Evolutionary conservation across 2,329 filamentous ascomycete species (phyloP).

Genomic region (Paraphoma chrysanthemicola): DNA sequence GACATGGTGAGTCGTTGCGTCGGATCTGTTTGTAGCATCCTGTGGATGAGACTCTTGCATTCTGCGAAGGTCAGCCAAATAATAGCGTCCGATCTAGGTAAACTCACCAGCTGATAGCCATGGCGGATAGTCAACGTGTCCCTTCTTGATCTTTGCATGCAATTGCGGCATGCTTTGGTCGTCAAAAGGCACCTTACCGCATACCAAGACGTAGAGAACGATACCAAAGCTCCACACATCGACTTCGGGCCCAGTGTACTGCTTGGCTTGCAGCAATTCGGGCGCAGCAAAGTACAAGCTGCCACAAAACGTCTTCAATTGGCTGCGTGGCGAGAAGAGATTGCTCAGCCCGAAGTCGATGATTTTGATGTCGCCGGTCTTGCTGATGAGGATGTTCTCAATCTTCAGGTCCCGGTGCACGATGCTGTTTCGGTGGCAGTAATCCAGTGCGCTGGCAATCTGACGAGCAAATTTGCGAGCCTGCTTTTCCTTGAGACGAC

Average conservation of each 20-base stretch:
- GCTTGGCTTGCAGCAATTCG: slow-evolving; percentile 89
- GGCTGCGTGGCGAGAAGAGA: slow-evolving; percentile 82
- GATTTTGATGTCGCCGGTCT: slow-evolving; percentile 98
- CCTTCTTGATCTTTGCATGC: slow-evolving; percentile 98
- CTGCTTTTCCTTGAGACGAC: slow-evolving; percentile 96
- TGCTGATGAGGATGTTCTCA: slow-evolving; percentile 98
- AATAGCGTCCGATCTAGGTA: background rate
- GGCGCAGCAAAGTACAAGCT: slow-evolving; percentile 98
- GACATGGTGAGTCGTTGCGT: slow-evolving; percentile 82
- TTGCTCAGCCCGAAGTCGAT: slow-evolving; percentile 99
- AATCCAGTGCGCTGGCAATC: slow-evolving; percentile 95
- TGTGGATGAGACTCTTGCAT: slow-evolving; percentile 88
- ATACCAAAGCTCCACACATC: slow-evolving; percentile 99
- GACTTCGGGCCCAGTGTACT: slow-evolving; percentile 95
- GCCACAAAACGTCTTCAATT: slow-evolving; percentile 96
- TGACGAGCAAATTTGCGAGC: slow-evolving; percentile 97
- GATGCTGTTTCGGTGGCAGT: slow-evolving; percentile 97
- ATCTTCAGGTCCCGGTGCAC: slow-evolving; percentile 98
- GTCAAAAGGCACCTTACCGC: slow-evolving; percentile 97
- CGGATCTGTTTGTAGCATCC: slow-evolving; percentile 96
- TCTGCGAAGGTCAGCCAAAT: slow-evolving; percentile 61
- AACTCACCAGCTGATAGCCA: slow-evolving; percentile 85
- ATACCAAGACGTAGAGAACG: slow-evolving; percentile 94
- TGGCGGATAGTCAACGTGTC: slow-evolving; percentile 90
- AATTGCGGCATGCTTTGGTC: slow-evolving; percentile 99